Base-by-base conservation (phyloP, 148 eudicot genomes). In the Euryodendron excelsum region DNA sequence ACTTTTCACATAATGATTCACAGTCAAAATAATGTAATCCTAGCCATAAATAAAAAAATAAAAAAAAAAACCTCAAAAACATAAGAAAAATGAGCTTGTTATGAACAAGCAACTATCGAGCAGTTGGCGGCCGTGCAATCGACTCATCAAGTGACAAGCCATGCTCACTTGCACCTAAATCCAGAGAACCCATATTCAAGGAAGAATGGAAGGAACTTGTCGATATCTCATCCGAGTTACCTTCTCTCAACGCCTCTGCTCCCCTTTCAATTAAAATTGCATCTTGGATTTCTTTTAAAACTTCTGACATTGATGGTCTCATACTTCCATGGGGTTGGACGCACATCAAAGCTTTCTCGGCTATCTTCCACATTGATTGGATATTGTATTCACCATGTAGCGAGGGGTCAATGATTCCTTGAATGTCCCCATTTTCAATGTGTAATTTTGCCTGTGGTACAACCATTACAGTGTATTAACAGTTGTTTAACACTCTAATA, bases 281-380 rank as follows among this genome's bases (percentile, higher is more conserved):
- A 65, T 95, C 99, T 82, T 95, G 99, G 50, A 95, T 83, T 77
- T 95, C 99, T 74, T 95, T 93, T 72, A 95, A 86, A 18, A 93
- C 97, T 85, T 95, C 99, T 28, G 99, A 91, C 59, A 95, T 95
- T 6, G 97, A 91, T 3, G 99, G 99, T 76, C 99, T 89, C 92
- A 85, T 87, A 78, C 80, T 79, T 7, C 94, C 96, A 37, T 95
- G 97, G 12, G 99, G 94, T 73, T 90, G 94, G 58, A 95, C 97
- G 67, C 99, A 95, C 94, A 93, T 84, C 69, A 95, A 31, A 36
- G 99, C 99, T 79, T 91, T 95, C 89, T 95, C 97, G 11, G 99
- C 99, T 82, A 95, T 95, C 83, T 95, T 95, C 99, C 99, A 95
- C 93, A 95, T 93, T 14, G 99, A 91, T 70, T 95, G 99, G 80